phyloP scores from a whole-genome alignment of 1,284 basidiomycete species.

The Ceratobasidium sp. region DNA sequence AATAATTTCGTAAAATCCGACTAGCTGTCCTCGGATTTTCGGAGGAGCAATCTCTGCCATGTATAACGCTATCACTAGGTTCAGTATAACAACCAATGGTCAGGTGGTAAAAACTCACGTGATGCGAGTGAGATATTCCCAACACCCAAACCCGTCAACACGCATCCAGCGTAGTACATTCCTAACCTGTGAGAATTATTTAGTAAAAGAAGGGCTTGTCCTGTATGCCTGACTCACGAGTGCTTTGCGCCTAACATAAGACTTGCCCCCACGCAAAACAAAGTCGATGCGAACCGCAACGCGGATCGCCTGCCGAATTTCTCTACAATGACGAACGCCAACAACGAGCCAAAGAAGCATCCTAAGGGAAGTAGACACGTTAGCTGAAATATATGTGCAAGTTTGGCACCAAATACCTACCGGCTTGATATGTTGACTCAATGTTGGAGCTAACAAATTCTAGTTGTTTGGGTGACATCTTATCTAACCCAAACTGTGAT shows the following conservation, averaged over 20 bases:
- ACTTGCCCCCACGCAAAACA: background rate
- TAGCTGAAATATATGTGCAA: background rate
- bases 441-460: constrained; percentile 11
- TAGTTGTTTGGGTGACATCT: background rate
- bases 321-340: background rate
- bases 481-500: constrained; percentile 2
- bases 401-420: background rate
- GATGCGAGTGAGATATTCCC: constrained; percentile 50
- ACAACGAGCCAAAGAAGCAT: constrained; percentile 8
- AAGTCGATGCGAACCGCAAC: background rate
- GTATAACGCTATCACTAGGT: constrained; percentile 49
- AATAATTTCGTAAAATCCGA: constrained; percentile 51
- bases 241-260: background rate
- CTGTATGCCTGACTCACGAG: background rate
- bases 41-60: constrained; percentile 53
- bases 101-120: constrained; percentile 33
- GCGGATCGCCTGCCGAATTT: background rate
- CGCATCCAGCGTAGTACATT: constrained; percentile 52
- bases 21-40: constrained; percentile 50
- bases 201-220: constrained; percentile 47
- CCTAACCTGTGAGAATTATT: constrained; percentile 48
- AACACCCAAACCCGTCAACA: constrained; percentile 54
- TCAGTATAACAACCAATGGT: background rate
- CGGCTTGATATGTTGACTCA: constrained; percentile 6
- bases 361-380: background rate